Conservation (phyloP, 768 basidiomycete genomes). For the Russula brevipes region DNA sequence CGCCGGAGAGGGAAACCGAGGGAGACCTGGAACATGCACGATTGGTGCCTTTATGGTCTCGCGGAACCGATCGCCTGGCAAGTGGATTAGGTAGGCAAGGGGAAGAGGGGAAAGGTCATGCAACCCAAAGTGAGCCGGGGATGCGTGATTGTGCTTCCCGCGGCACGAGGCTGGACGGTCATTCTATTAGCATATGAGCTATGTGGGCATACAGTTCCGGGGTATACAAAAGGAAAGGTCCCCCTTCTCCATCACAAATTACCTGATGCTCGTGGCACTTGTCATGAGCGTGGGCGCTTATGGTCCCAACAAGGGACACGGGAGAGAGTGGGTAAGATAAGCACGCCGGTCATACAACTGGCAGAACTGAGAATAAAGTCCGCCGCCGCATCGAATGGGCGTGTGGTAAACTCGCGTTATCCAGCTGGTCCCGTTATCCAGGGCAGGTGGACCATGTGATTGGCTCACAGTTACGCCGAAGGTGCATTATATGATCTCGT, state of each 20-base stretch:
- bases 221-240: constrained; percentile 8
- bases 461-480: constrained; percentile 17
- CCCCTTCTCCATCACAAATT: constrained; percentile 20
- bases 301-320: background rate
- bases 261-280: constrained; percentile 19
- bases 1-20: constrained; percentile 17
- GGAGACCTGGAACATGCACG: constrained; percentile 23
- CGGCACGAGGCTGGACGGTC: constrained; percentile 22
- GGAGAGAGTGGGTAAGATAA: constrained; percentile 9
- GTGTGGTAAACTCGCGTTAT: constrained; percentile 14
- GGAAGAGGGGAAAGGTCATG: constrained; percentile 2
- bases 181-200: constrained; percentile 6
- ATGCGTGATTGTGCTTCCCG: constrained; percentile 15
- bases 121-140: constrained; percentile 10
- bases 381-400: constrained; percentile 13
- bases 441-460: constrained; percentile 10
- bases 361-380: constrained; percentile 8
- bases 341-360: background rate
- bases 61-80: constrained; percentile 26
- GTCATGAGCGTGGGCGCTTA: constrained; percentile 12
- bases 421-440: constrained; percentile 21
- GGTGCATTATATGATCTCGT: constrained; percentile 19
- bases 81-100: constrained; percentile 9
- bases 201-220: constrained; percentile 20
- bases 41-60: constrained; percentile 20